Base-by-base conservation (phyloP, 2,329 filamentous ascomycete species). In the Xylaria sp. region DNA sequence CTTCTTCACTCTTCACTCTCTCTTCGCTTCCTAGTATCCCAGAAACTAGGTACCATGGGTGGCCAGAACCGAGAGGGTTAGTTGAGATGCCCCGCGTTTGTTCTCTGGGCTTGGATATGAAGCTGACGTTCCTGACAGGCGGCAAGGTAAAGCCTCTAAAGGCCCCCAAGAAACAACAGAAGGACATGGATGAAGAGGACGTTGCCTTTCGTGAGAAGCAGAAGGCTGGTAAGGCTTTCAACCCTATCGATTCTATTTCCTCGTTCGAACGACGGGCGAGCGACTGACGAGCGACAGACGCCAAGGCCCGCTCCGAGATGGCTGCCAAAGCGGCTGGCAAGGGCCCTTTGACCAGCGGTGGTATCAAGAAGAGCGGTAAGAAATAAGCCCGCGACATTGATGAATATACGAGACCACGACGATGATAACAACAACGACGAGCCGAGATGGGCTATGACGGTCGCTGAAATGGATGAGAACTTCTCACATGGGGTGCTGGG, bases 361-460 rank as follows among this genome's bases (percentile, higher is more conserved):
- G 86, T 69, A 97, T 98, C 85, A 97, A 97, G 90, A 97, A 97
- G 89, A 96, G 92, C 69, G 94, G 94, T 81, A 97, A 97, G 92
- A 97, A 97, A 90, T 97, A 86, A 82, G 75, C 44, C 50, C 6
- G 6, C 36, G 11, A 39, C 53, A 38, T 59, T 66, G 65, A 71
- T 66, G 67, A 71, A 71, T 67, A 55, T 60, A 68, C 66, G 69
- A 73, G 36, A 63, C 64, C 39, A 64, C 51, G 67, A 68, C 61
- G 61, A 66, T 36, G 29, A 61, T 22, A 20, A 61, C 47, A 51
- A 67, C 62, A 39, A 56, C 39, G 49, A 59, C 58, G 56, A 66
- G 61, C 66, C 68, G 63, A 71, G 61, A 67, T 65, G 69, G 71
- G 67, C 29, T 55, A 51, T 50, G 45, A 58, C 62, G 47, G 36